Evolutionary conservation across 805 yeast genomes (phyloP), one percentile per base, ranked within the genome.

Genomic region (Lachancea sp.): DNA sequence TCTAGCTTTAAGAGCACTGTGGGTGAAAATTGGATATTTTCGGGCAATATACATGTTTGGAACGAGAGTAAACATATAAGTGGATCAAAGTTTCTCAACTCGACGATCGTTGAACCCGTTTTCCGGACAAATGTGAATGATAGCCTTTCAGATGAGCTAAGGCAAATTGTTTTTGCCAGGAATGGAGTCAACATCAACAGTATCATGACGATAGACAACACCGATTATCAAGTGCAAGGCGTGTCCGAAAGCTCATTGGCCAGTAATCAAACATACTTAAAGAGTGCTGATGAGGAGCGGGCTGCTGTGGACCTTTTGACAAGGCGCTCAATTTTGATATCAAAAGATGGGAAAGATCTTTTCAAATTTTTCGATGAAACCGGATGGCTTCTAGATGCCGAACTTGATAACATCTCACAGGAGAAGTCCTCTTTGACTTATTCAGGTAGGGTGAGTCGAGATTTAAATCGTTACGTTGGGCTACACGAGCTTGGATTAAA

Each of bases 1-100:
- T 40, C 49, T 22, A 76, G 72, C 17, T 51, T 46, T 22, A 48
- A 45, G 25, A 41, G 34, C 2, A 47, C 52, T 4, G 55, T 70
- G 39, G 77, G 77, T 1, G 67, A 72, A 17, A 77, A 79, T 57
- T 81, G 88, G 88, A 72, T 79, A 38, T 63, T 79, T 13, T 66
- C 81, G 22, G 85, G 80, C 11, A 76, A 72, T 48, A 53, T 81
- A 27, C 66, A 75, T 33, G 66, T 78, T 16, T 81, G 79, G 75
- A 81, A 78, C 58, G 69, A 53, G 5, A 82, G 82, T 46, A 58
- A 62, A 10, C 50, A 75, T 1, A 61, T 57, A 20, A 67, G 65
- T 48, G 19, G 27, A 16, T 29, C 43, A 11, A 18, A 18, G 16
- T 40, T 39, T 13, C 39, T 60, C n/a, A 33, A 50, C 5, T 32